Conservation (phyloP, 768 basidiomycete species). For the Auricularia auricula-judae region DNA sequence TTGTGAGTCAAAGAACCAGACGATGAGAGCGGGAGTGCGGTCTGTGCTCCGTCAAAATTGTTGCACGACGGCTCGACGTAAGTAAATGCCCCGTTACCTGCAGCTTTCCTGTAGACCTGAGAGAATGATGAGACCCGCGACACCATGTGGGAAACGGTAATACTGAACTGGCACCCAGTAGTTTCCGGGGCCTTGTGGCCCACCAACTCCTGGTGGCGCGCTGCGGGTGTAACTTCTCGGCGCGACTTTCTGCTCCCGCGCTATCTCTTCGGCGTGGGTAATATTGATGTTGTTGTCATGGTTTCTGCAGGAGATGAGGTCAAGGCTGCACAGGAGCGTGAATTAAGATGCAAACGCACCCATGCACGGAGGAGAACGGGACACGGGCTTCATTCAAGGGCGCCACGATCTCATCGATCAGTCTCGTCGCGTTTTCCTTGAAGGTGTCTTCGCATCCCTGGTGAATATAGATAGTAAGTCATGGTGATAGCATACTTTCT, state of each 20-base stretch:
- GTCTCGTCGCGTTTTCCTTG: slow-evolving; percentile 49
- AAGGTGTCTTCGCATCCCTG: slow-evolving; percentile 35
- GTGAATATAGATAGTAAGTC: neutral
- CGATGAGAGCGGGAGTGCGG: slow-evolving; percentile 38
- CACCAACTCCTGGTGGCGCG: slow-evolving; percentile 52
- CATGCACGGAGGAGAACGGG: slow-evolving; percentile 60
- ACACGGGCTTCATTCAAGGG: slow-evolving; percentile 46
- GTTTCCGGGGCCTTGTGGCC: slow-evolving; percentile 50
- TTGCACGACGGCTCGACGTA: too few relatives aligned
- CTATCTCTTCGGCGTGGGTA: slow-evolving; percentile 54
- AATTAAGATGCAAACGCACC: slow-evolving; percentile 30
- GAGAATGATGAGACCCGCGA: too few relatives aligned
- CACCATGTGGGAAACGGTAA: too few relatives aligned
- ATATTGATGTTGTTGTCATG: slow-evolving; percentile 68
- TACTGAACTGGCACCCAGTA: slow-evolving; percentile 64
- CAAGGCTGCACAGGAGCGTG: neutral
- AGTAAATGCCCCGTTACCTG: slow-evolving; percentile 17
- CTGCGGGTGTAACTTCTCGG: slow-evolving; percentile 50
- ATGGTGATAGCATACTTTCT: slow-evolving; percentile 33
- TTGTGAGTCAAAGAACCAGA: slow-evolving; percentile 76
- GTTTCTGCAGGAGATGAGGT: slow-evolving; percentile 33
- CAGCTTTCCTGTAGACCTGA: slow-evolving; percentile 26
- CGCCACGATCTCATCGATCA: slow-evolving; percentile 52
- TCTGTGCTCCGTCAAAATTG: slow-evolving; percentile 20
- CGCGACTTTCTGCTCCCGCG: slow-evolving; percentile 46